Conservation (phyloP, 345 rosid species). For the Lumnitzera littorea region DNA sequence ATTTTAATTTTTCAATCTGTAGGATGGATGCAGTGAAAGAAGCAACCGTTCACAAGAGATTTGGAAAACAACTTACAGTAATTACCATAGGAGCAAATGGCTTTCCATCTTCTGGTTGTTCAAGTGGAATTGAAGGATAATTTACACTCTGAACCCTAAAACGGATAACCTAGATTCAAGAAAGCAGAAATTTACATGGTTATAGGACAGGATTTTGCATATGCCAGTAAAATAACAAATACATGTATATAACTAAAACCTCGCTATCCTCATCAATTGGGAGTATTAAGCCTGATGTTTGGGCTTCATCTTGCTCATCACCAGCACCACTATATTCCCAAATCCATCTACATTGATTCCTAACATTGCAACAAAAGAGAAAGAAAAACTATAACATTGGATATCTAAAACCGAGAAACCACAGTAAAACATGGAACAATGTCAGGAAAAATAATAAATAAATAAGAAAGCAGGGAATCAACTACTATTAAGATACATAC, state of each 20-base stretch:
- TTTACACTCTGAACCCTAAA: constrained; percentile 53
- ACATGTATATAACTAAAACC: constrained; percentile 23
- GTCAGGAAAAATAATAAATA: background rate
- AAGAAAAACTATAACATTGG: no score
- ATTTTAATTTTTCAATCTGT: background rate
- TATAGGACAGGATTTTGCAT: constrained; percentile 10
- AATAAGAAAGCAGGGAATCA: background rate
- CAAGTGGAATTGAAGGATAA: constrained; percentile 62
- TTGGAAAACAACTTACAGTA: constrained; percentile 42
- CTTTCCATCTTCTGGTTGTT: constrained; percentile 46
- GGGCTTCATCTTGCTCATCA: constrained; percentile 3
- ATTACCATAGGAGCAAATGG: constrained; percentile 91
- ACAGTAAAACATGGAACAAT: no score
- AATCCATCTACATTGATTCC: constrained; percentile 64
- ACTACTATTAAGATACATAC: constrained; percentile 19
- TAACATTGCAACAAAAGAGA: constrained; percentile 18
- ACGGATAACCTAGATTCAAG: constrained; percentile 36
- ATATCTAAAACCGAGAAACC: no score
- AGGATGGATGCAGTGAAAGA: background rate
- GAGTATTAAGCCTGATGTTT: constrained; percentile 9
- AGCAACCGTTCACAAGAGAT: background rate
- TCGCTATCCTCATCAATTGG: constrained; percentile 51
- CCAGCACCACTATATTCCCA: constrained; percentile 42
- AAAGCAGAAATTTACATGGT: no score
- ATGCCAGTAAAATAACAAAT: constrained; percentile 1